These are phyloP conservation scores for Moniliophthora roreri DNA, from an alignment of 1,284 basidiomycete species.

Conservation along the genomic window DNA sequence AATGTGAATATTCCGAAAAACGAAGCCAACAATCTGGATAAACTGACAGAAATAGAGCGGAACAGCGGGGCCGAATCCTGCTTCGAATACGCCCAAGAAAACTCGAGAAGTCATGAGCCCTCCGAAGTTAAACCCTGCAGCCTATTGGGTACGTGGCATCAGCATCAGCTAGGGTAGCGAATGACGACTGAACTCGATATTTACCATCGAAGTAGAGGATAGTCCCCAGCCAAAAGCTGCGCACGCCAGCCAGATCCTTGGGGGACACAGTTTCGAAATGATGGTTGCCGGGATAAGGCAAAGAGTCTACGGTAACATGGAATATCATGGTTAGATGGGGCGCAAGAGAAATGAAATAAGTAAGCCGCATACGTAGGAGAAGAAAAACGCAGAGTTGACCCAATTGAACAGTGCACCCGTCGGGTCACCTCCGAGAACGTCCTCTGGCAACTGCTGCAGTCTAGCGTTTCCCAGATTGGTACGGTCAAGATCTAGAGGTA, in stretches of 20 bases:
- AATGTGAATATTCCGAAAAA: background rate
- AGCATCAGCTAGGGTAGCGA: too few relatives aligned
- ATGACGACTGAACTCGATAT: constrained; percentile 7
- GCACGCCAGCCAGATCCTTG: constrained; percentile 63
- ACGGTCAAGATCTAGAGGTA: constrained; percentile 60
- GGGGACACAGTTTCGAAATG: constrained; percentile 64
- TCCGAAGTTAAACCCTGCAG: constrained; percentile 56
- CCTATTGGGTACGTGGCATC: constrained; percentile 34
- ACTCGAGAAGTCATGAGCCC: constrained; percentile 60
- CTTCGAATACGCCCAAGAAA: constrained; percentile 69
- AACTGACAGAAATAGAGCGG: constrained; percentile 71
- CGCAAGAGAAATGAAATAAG: background rate
- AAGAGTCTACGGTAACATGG: constrained; percentile 49
- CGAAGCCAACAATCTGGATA: background rate
- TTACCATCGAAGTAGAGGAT: constrained; percentile 68
- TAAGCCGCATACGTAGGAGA: constrained; percentile 61
- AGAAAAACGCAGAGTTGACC: constrained; percentile 74
- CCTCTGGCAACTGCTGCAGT: constrained; percentile 64
- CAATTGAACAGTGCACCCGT: constrained; percentile 69
- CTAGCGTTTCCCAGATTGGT: constrained; percentile 78
- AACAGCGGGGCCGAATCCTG: constrained; percentile 71
- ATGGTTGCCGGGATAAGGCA: constrained; percentile 68
- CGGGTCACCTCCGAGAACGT: constrained; percentile 64
- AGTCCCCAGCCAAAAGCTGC: constrained; percentile 71
- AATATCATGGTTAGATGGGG: background rate